These are phyloP conservation scores for Kwoniella bestiolae DNA, from an alignment of 768 basidiomycete species.

Conservation along the genomic window DNA sequence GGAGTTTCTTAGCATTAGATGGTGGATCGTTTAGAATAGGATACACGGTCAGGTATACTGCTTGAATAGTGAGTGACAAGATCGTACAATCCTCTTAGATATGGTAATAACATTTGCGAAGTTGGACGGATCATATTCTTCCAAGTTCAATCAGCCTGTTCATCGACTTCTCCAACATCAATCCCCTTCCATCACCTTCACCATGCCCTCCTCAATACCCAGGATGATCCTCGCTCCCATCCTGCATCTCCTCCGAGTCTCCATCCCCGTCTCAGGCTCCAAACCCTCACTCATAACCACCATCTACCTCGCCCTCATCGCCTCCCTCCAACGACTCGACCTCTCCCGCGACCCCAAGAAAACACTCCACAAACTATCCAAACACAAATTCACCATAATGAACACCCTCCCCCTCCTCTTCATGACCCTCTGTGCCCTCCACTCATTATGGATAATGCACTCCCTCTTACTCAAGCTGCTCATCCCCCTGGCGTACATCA, in stretches of 20 bases:
- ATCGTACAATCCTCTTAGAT: too few species aligned
- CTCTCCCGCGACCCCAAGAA: conserved; percentile 45
- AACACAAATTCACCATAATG: conserved; percentile 46
- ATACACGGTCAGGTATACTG: too few species aligned
- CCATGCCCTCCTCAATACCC: conserved; percentile 24
- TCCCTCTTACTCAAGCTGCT: conserved; percentile 64
- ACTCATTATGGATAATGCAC: conserved; percentile 79
- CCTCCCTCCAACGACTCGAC: conserved; percentile 51
- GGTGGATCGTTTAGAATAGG: too few species aligned
- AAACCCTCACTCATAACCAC: conserved; percentile 31
- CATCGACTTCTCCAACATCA: too few species aligned
- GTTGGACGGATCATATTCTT: too few species aligned
- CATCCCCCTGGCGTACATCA: conserved; percentile 73
- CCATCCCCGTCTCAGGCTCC: conserved; percentile 25
- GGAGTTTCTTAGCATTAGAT: too few species aligned
- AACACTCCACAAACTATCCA: conserved; percentile 38
- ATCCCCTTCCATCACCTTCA: not conserved
- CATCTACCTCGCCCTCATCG: conserved; percentile 40
- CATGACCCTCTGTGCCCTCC: conserved; percentile 79
- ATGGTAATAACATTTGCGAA: too few species aligned
- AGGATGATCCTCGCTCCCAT: conserved; percentile 39
- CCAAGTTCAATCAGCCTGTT: too few species aligned
- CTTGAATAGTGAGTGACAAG: too few species aligned
- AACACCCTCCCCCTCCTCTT: conserved; percentile 72
- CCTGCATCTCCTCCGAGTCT: conserved; percentile 25